Evolutionary conservation across 2,329 filamentous ascomycete species (phyloP).

Genomic region (Aspergillus pseudonomiae): DNA sequence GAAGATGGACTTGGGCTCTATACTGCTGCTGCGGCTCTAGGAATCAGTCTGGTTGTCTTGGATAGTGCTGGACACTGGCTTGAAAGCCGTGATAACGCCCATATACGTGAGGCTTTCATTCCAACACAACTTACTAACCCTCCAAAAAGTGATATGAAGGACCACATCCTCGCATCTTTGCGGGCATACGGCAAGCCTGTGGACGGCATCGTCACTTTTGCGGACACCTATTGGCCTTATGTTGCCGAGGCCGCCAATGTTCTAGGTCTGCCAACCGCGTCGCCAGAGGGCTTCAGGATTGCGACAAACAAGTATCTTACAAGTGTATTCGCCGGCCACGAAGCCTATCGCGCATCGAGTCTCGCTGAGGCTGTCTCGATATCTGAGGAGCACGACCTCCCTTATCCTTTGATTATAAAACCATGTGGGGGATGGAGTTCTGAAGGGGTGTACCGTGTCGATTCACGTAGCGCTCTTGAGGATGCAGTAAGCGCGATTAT

Average conservation of each 20-base stretch:
- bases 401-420: constrained; percentile 9
- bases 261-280: background rate
- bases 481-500: background rate
- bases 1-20: background rate
- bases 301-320: constrained; percentile 1
- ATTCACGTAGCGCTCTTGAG: background rate
- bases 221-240: background rate
- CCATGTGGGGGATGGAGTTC: background rate
- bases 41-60: constrained; percentile 3
- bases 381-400: background rate
- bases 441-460: background rate
- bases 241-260: constrained; percentile 1
- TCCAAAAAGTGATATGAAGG: background rate
- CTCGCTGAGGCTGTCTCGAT: background rate
- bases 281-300: background rate
- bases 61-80: background rate
- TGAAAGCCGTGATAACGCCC: background rate
- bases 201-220: background rate
- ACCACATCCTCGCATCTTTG: background rate
- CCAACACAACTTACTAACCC: background rate
- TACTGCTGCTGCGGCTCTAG: constrained; percentile 2
- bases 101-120: background rate
- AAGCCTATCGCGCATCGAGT: background rate
- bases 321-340: background rate
- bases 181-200: background rate